phyloP scores from a whole-genome alignment of 1,284 basidiomycete genomes.

The Cutaneotrichosporon dermatis region DNA sequence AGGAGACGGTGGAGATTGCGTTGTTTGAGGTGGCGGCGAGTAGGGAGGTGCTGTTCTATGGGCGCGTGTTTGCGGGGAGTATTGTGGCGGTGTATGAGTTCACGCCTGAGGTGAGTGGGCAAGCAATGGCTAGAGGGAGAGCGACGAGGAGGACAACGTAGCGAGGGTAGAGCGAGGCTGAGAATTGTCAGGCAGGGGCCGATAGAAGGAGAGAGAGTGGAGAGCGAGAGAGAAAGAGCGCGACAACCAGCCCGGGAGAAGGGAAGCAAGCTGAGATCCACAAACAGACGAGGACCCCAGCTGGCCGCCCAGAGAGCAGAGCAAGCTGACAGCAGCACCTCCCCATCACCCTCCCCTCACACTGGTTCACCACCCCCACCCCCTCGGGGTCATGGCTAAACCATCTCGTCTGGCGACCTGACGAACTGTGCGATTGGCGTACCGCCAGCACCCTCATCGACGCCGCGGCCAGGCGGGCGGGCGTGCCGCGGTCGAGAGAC shows the following conservation, averaged over 20 bases:
- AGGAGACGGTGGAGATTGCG: slow-evolving; percentile 19
- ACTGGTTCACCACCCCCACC: slow-evolving; percentile 4
- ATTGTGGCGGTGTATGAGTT: slow-evolving; percentile 24
- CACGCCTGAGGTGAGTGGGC: slow-evolving; percentile 19
- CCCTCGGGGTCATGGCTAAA: background rate
- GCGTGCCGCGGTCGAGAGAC: too few species aligned
- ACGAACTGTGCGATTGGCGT: background rate
- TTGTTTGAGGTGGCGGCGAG: slow-evolving; percentile 9
- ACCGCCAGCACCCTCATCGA: background rate
- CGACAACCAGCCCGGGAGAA: too few species aligned
- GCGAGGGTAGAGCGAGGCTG: too few species aligned
- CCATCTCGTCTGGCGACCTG: slow-evolving; percentile 5
- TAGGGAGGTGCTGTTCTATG: slow-evolving; percentile 32
- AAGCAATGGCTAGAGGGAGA: too few species aligned
- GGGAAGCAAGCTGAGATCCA: too few species aligned
- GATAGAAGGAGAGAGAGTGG: too few species aligned
- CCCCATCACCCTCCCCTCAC: slow-evolving; percentile 17
- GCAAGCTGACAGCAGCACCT: slow-evolving; percentile 1
- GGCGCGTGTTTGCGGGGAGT: slow-evolving; percentile 29
- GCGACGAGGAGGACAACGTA: too few species aligned
- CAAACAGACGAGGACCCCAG: too few species aligned
- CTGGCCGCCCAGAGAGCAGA: too few species aligned
- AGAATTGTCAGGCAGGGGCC: too few species aligned
- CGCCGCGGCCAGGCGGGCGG: too few species aligned
- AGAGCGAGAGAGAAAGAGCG: too few species aligned